Base-by-base conservation (phyloP, 352 stramenopile species). In the Phytopythium sindhum region DNA sequence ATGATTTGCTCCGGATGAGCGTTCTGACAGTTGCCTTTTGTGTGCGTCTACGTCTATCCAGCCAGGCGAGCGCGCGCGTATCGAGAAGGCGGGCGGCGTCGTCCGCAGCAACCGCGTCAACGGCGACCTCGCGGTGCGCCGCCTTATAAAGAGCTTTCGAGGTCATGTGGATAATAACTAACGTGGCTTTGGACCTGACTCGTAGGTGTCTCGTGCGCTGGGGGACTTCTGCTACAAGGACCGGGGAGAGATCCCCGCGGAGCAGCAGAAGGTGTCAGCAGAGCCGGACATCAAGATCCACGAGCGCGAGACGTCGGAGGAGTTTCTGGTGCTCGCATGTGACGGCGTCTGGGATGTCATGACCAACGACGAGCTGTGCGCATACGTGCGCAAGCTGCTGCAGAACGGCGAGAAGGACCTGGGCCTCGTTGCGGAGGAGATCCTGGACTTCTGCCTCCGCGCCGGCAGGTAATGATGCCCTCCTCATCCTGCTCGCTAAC, bases 281-380 rank as follows among this genome's bases (percentile, higher is more conserved):
- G 88, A 96, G 66, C 90, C 93, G 0, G 93, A 98, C 19, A 86
- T 97, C 65, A 81, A 90, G 68, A 77, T 96, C 54, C 73, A 95
- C 52, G 50, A 69, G 61, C 78, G 90, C 12, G 80, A 93, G 56
- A 77, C 80, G 45, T 85, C 92, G 48, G 89, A 98, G 60, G 87
- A 97, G 69, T 97, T 97, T 61, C 69, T 98, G 5, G 68, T 98
- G 21, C 74, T 98, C 39, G 93, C 91, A 12, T 98, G 91, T 61
- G 92, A 98, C 60, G 93, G 92, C 44, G 96, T 98, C 57, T 98
- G 93, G 92, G 93, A 98, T 57, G 92, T 98, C 39, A 97, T 98
- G 85, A 85, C 66, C 52, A 96, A 97, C 62, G 86, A 98, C 66
- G 84, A 96, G 57, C 78, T 87, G 28, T 93, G 90, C 55, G 77